Evolutionary conservation across 1,284 basidiomycete species (phyloP).

Genomic region (Leccinum cinnamomeum): DNA sequence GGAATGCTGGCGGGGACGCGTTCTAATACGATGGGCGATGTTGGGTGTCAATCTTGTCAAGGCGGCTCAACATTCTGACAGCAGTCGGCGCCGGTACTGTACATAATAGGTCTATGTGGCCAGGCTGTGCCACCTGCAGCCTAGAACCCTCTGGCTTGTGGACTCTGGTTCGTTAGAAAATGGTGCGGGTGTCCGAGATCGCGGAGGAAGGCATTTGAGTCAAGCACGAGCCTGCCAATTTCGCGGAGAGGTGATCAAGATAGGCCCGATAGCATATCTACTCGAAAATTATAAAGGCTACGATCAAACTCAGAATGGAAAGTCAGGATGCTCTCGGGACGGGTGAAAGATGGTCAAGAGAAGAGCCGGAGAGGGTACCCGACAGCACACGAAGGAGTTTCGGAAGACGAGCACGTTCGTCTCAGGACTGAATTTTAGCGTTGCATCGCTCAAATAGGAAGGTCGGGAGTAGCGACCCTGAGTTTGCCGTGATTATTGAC

Average conservation of each 20-base stretch:
- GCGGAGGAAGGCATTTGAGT: not conserved
- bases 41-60: too few relatives aligned
- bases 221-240: not conserved
- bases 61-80: too few relatives aligned
- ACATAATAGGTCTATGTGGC: too few relatives aligned
- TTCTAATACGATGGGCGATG: not conserved
- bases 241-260: constrained; percentile 5
- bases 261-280: not conserved
- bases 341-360: not conserved
- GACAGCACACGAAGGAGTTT: constrained; percentile 2
- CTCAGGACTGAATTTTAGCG: constrained; percentile 13
- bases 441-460: constrained; percentile 15
- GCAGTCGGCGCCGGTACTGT: too few relatives aligned
- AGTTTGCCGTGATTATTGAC: constrained; percentile 15
- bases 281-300: not conserved
- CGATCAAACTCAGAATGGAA: not conserved
- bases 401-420: constrained; percentile 20
- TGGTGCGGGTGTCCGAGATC: constrained; percentile 3
- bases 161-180: not conserved
- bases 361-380: constrained; percentile 10
- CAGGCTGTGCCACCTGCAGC: not conserved
- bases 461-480: constrained; percentile 20
- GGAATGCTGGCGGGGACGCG: not conserved
- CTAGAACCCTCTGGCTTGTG: not conserved
- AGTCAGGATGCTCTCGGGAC: constrained; percentile 18